A percentile compares a stretch with the other conserved stretches of the same genome.
Evolutionary conservation across 73 alveolate genomes (phyloP).

Genomic region (Uronychia binucleata): DNA sequence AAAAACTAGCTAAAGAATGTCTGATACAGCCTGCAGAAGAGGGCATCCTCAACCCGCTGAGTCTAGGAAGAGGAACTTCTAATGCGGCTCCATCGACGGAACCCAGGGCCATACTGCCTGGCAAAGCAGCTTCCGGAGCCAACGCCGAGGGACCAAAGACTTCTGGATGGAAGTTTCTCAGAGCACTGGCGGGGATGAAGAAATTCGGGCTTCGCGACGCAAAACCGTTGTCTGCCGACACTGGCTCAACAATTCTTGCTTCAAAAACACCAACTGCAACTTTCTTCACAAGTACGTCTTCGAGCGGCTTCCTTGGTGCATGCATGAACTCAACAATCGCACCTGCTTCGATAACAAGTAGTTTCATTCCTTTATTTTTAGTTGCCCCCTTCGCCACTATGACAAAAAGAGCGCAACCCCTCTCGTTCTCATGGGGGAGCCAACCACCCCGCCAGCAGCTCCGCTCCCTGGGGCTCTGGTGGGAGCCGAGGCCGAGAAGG

Average conservation of each 20-base stretch:
- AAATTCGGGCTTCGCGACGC: too few relatives aligned
- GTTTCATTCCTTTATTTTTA: background rate
- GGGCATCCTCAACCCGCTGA: too few relatives aligned
- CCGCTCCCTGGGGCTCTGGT: background rate
- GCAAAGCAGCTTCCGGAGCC: too few relatives aligned
- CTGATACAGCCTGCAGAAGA: background rate
- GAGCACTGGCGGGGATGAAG: too few relatives aligned
- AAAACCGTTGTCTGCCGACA: too few relatives aligned
- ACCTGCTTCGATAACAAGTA: background rate
- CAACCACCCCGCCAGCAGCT: background rate
- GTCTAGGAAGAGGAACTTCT: too few relatives aligned
- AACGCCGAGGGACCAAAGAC: too few relatives aligned
- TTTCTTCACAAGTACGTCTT: background rate
- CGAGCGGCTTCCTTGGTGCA: background rate
- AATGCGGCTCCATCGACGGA: too few relatives aligned
- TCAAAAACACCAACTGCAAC: background rate
- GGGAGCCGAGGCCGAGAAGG: background rate
- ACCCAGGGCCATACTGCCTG: too few relatives aligned
- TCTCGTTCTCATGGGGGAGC: background rate
- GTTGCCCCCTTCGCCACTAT: background rate
- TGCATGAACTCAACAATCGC: background rate
- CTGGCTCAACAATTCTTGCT: too few relatives aligned
- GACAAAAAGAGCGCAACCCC: background rate
- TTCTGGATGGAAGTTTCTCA: too few relatives aligned
- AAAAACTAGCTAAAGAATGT: background rate